A percentile compares a stretch with the other conserved stretches of the same genome.
Evolutionary conservation across 768 basidiomycete genomes (phyloP).

Genomic region (Termitomyces sp.): DNA sequence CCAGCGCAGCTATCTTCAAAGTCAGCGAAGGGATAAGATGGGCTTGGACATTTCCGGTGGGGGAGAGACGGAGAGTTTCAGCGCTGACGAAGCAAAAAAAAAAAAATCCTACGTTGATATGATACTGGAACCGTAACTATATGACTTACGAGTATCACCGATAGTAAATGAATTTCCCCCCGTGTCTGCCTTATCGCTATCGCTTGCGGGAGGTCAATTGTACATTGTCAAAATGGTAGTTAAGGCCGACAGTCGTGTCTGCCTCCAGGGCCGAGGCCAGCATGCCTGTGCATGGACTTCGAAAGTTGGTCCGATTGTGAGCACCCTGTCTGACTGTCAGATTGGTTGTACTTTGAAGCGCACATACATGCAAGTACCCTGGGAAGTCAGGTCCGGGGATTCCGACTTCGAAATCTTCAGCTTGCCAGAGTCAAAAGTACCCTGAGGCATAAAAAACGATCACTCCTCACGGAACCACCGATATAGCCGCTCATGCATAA

Average conservation of each 20-base stretch:
- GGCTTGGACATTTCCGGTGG: constrained; percentile 35
- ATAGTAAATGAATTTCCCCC: constrained; percentile 25
- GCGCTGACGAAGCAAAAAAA: constrained; percentile 18
- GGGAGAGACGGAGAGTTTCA: constrained; percentile 36
- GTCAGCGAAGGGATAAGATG: constrained; percentile 46
- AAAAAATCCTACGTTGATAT: background rate
- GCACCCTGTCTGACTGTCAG: constrained; percentile 25
- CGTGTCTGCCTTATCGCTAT: constrained; percentile 21
- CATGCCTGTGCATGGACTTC: constrained; percentile 32
- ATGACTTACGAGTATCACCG: constrained; percentile 36
- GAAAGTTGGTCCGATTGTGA: constrained; percentile 45
- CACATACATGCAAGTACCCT: constrained; percentile 31
- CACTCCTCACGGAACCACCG: constrained; percentile 25
- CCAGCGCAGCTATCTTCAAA: constrained; percentile 38
- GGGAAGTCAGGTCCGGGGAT: constrained; percentile 47
- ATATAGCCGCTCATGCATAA: constrained; percentile 32
- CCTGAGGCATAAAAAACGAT: constrained; percentile 16
- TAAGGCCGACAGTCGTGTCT: constrained; percentile 36
- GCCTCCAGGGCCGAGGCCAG: constrained; percentile 30
- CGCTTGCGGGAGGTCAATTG: constrained; percentile 42
- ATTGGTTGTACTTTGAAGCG: background rate
- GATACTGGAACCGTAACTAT: background rate
- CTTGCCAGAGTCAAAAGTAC: constrained; percentile 35
- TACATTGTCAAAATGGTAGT: constrained; percentile 35
- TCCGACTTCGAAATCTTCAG: constrained; percentile 34